These are phyloP conservation scores for Chlamydomonas incerta DNA, from an alignment of 139 green algal species.

Conservation along the genomic window DNA sequence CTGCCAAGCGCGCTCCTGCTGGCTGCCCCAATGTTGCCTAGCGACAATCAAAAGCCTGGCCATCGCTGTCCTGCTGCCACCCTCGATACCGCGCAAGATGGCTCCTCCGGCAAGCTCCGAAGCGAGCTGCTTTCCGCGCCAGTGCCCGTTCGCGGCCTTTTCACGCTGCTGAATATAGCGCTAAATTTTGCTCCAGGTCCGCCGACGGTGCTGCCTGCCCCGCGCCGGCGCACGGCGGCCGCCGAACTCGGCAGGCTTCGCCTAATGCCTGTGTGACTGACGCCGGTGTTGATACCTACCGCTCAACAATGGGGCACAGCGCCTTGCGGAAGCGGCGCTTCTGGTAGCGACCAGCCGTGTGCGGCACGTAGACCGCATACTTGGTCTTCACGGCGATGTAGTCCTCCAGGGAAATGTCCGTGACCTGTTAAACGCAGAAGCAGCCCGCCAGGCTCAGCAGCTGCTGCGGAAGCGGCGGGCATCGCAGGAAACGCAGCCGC, in stretches of 20 bases:
- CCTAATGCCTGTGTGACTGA: too few species aligned
- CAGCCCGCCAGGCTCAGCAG: neutral
- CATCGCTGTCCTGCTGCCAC: too few species aligned
- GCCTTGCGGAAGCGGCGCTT: slow-evolving; percentile 99
- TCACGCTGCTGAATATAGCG: too few species aligned
- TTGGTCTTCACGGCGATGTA: slow-evolving; percentile 99
- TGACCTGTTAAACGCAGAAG: slow-evolving; percentile 77
- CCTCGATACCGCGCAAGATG: too few species aligned
- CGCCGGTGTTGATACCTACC: slow-evolving; percentile 59
- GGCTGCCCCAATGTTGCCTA: too few species aligned
- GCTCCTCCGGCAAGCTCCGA: too few species aligned
- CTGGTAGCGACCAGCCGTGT: slow-evolving; percentile 98
- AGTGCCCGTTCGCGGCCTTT: neutral
- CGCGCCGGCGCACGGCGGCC: too few species aligned
- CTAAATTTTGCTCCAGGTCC: too few species aligned
- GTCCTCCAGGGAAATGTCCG: slow-evolving; percentile 98
- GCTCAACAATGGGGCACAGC: slow-evolving; percentile 98
- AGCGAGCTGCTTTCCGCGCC: neutral
- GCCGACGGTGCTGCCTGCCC: too few species aligned
- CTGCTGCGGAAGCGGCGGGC: neutral
- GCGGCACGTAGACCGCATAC: slow-evolving; percentile 94
- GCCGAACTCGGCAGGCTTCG: too few species aligned
- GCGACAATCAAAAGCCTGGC: too few species aligned
- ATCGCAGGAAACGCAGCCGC: neutral
- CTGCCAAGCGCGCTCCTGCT: too few species aligned